Conservation (phyloP, 192 early-diverging fungal genomes). For the Linnemannia exigua region DNA sequence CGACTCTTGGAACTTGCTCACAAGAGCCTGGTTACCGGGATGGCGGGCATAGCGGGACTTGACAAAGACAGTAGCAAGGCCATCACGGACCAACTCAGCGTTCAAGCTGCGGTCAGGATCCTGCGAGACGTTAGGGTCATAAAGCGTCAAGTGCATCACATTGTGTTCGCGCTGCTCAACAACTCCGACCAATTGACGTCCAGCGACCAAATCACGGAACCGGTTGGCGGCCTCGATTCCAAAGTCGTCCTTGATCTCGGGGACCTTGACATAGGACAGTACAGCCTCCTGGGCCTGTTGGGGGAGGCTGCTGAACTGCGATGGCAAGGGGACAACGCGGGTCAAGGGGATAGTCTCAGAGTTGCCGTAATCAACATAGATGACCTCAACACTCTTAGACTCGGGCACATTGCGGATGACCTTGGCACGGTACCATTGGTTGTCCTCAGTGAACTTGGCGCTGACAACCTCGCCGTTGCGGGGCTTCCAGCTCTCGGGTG, state of each 20-base stretch:
- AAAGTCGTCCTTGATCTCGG: slow-evolving; percentile 77
- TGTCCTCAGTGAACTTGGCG: slow-evolving; percentile 91
- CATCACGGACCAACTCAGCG: slow-evolving; percentile 73
- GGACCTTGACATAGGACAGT: slow-evolving; percentile 84
- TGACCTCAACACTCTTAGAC: slow-evolving; percentile 75
- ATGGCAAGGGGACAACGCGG: slow-evolving; percentile 82
- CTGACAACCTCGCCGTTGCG: slow-evolving; percentile 78
- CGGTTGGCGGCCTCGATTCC: slow-evolving; percentile 79
- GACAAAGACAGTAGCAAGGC: slow-evolving; percentile 68
- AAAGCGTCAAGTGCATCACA: slow-evolving; percentile 75
- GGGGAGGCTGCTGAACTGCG: slow-evolving; percentile 75
- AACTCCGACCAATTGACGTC: slow-evolving; percentile 78
- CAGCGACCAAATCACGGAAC: slow-evolving; percentile 75
- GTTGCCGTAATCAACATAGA: slow-evolving; percentile 98
- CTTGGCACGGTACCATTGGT: slow-evolving; percentile 89
- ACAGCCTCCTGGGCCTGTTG: slow-evolving; percentile 87
- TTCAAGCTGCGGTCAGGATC: slow-evolving; percentile 79
- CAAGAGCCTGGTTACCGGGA: slow-evolving; percentile 62
- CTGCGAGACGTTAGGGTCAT: slow-evolving; percentile 71
- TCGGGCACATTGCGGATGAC: slow-evolving; percentile 75
- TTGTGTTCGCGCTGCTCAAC: slow-evolving; percentile 74
- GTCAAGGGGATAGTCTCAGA: slow-evolving; percentile 80
- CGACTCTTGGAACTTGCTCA: slow-evolving; percentile 75
- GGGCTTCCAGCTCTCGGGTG: slow-evolving; percentile 66
- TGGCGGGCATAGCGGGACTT: slow-evolving; percentile 66